phyloP scores from a whole-genome alignment of 2,329 filamentous ascomycete species.

The Aspergillus hiratsukae region DNA sequence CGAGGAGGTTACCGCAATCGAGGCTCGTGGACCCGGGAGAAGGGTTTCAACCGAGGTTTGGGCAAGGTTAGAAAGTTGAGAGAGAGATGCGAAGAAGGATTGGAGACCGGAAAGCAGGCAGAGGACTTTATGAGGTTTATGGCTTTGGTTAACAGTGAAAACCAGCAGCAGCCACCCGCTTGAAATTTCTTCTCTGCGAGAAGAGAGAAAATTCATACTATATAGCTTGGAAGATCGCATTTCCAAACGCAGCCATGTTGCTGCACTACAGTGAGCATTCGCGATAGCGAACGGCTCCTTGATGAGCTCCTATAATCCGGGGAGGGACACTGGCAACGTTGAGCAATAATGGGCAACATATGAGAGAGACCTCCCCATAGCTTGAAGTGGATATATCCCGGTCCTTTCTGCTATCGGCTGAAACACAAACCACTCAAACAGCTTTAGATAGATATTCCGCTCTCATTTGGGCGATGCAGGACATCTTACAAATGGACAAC shows the following conservation, averaged over 20 bases:
- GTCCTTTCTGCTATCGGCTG: neutral
- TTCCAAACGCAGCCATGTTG: neutral
- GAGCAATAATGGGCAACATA: neutral
- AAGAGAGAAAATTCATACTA: neutral
- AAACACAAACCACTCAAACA: neutral
- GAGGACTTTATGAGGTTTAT: constrained; percentile 38
- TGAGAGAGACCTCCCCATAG: neutral
- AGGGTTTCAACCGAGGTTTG: constrained; percentile 40
- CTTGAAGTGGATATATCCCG: neutral
- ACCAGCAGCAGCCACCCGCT: neutral
- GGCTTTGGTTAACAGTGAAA: constrained; percentile 25
- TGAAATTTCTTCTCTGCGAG: neutral
- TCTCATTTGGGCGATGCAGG: neutral
- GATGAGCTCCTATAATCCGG: neutral
- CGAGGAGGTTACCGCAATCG: constrained; percentile 24
- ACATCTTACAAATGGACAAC: neutral
- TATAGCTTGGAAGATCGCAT: neutral
- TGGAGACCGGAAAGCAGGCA: constrained; percentile 26
- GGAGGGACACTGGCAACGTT: neutral
- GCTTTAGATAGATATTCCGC: neutral
- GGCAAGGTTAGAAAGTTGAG: constrained; percentile 36
- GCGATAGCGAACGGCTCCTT: neutral
- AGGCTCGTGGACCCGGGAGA: constrained; percentile 39
- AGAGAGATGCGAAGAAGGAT: constrained; percentile 33
- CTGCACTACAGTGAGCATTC: neutral